Conservation (phyloP, 768 basidiomycete genomes). For the Trametes elegans region DNA sequence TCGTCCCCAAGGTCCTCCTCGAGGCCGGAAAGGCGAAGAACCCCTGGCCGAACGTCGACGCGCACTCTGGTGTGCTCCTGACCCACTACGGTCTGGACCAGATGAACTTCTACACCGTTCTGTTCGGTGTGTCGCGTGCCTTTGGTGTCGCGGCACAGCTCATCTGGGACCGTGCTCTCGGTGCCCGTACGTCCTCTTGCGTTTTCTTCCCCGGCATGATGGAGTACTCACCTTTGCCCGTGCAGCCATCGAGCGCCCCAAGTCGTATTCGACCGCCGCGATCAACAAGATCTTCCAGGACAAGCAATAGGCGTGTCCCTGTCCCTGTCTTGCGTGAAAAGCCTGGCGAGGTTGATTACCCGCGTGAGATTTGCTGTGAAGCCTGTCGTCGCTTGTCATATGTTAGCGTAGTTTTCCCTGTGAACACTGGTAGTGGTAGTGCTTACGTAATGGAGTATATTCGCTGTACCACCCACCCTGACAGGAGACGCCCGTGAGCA, state of each 20-base stretch:
- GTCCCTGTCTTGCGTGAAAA: not conserved
- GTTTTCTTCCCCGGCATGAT: not conserved
- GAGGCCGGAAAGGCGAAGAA: constrained; percentile 93
- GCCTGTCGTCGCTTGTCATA: not conserved
- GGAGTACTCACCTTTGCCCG: not conserved
- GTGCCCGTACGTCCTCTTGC: constrained; percentile 64
- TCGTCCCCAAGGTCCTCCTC: constrained; percentile 88
- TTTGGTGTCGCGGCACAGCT: constrained; percentile 87
- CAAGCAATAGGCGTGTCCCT: constrained; percentile 35
- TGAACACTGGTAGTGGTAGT: constrained; percentile 12
- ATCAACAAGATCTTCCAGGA: constrained; percentile 77
- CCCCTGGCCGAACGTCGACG: constrained; percentile 97
- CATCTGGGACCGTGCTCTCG: constrained; percentile 92
- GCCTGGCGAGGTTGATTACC: not conserved
- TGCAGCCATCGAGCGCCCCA: constrained; percentile 82
- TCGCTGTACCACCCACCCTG: not conserved
- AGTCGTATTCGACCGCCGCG: constrained; percentile 82
- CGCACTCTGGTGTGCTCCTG: constrained; percentile 89
- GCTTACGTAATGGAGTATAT: constrained; percentile 20
- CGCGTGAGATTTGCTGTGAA: not conserved
- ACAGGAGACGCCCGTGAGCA: constrained; percentile 6
- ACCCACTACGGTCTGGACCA: constrained; percentile 84
- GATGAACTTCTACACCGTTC: constrained; percentile 96
- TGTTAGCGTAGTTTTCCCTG: constrained; percentile 15
- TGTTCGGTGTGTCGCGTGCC: constrained; percentile 95